phyloP scores from a whole-genome alignment of 345 rosid species.

The Hibiscus syriacus region DNA sequence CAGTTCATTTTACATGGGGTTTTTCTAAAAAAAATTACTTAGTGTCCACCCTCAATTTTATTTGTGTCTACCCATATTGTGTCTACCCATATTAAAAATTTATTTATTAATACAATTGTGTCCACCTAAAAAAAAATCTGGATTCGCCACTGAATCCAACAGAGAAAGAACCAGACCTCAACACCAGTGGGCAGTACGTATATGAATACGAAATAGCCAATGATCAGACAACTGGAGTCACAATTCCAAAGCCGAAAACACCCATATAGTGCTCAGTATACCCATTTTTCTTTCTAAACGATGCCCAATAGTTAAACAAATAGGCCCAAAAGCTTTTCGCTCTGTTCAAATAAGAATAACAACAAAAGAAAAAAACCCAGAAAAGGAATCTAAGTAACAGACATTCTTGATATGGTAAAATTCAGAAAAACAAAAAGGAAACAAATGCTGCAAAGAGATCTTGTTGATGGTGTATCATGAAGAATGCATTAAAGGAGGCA shows the following conservation, averaged over 20 bases:
- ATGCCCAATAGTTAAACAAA: neutral
- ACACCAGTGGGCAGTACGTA: conserved; percentile 59
- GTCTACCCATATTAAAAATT: too few relatives aligned
- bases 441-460: neutral
- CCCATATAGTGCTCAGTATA: conserved; percentile 55
- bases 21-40: too few relatives aligned
- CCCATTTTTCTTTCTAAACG: conserved; percentile 37
- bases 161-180: conserved; percentile 34
- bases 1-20: too few relatives aligned
- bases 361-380: neutral
- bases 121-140: too few relatives aligned
- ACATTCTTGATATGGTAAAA: neutral
- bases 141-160: too few relatives aligned
- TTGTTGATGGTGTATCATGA: conserved; percentile 9
- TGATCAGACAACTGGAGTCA: conserved; percentile 53
- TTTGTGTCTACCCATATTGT: too few relatives aligned
- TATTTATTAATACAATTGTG: too few relatives aligned
- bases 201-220: conserved; percentile 79
- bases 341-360: neutral
- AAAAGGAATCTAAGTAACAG: neutral
- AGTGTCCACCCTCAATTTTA: too few relatives aligned
- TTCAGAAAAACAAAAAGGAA: neutral
- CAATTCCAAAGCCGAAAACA: conserved; percentile 60
- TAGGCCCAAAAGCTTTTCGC: neutral
- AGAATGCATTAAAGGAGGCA: conserved; percentile 24